phyloP scores from a whole-genome alignment of 2,329 filamentous ascomycete genomes.

The Phyllosticta citrichinensis region DNA sequence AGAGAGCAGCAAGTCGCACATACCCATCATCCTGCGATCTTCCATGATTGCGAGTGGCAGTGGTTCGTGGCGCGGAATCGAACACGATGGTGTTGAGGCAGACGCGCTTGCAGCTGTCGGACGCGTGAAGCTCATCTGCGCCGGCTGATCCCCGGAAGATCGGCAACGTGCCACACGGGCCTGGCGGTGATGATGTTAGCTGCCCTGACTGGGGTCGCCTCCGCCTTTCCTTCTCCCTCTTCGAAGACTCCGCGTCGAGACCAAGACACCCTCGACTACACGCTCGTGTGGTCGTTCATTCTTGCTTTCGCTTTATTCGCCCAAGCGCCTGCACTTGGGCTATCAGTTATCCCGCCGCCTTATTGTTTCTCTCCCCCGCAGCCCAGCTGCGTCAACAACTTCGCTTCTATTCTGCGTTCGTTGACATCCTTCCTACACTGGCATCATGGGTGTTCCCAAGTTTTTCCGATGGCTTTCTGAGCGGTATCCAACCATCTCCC shows the following conservation, averaged over 20 bases:
- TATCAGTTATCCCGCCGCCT: background rate
- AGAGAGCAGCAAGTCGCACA: background rate
- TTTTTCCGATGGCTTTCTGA: constrained; percentile 99
- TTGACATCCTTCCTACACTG: background rate
- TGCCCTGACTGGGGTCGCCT: background rate
- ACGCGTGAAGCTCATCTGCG: background rate
- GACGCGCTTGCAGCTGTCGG: constrained; percentile 1
- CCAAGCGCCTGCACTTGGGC: background rate
- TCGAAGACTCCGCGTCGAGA: constrained; percentile 13
- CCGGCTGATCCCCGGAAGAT: background rate
- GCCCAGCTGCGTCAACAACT: background rate
- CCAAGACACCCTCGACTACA: constrained; percentile 9
- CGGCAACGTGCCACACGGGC: background rate
- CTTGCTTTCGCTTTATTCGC: background rate
- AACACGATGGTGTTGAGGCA: background rate
- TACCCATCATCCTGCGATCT: constrained; percentile 27
- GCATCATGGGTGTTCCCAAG: constrained; percentile 65
- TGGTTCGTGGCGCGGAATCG: background rate
- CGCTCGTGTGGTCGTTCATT: background rate
- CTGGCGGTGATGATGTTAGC: constrained; percentile 3
- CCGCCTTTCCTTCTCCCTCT: background rate
- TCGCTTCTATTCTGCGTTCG: background rate
- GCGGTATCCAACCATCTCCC: constrained; percentile 95
- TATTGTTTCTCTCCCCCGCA: background rate
- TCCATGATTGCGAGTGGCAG: constrained; percentile 20